phyloP scores from a whole-genome alignment of 371 early-diverging fungal species.

The Amoeboaphelidium protococcarum region DNA sequence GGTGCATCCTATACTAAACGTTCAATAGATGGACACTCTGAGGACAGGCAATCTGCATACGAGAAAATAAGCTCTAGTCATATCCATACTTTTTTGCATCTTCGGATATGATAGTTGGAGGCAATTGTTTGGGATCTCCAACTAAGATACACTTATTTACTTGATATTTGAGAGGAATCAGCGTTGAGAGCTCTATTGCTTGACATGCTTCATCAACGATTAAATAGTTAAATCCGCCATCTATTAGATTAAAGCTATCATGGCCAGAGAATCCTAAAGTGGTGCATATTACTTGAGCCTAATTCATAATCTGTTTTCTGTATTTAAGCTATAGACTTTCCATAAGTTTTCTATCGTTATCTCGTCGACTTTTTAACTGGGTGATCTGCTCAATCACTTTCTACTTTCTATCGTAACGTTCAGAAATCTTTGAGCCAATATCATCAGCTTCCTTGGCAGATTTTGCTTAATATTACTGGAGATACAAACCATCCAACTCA shows the following conservation, averaged over 20 bases:
- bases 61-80: constrained; percentile 65
- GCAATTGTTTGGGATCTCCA: constrained; percentile 94
- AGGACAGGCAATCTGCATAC: constrained; percentile 34
- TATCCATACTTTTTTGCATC: constrained; percentile 41
- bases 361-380: constrained; percentile 2
- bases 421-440: constrained; percentile 18
- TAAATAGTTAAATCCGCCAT: constrained; percentile 34
- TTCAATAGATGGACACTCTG: constrained; percentile 41
- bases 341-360: constrained; percentile 1
- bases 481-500: constrained; percentile 14
- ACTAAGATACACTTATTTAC: constrained; percentile 63
- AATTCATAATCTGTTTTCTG: constrained; percentile 24
- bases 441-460: constrained; percentile 14
- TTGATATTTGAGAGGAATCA: constrained; percentile 73
- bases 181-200: constrained; percentile 56
- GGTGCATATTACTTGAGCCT: constrained; percentile 43
- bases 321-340: constrained; percentile 1
- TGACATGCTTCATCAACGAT: constrained; percentile 97
- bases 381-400: constrained; percentile 14
- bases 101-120: constrained; percentile 60
- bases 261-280: constrained; percentile 72
- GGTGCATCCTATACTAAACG: constrained; percentile 95
- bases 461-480: too few species aligned
- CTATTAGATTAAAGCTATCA: constrained; percentile 33
- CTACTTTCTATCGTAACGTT: constrained; percentile 21